Percentiles rank a stretch among this genome's conserved stretches.
phyloP scores from a whole-genome alignment of 495 filamentous ascomycete genomes.

The Trichoderma parareesei region DNA sequence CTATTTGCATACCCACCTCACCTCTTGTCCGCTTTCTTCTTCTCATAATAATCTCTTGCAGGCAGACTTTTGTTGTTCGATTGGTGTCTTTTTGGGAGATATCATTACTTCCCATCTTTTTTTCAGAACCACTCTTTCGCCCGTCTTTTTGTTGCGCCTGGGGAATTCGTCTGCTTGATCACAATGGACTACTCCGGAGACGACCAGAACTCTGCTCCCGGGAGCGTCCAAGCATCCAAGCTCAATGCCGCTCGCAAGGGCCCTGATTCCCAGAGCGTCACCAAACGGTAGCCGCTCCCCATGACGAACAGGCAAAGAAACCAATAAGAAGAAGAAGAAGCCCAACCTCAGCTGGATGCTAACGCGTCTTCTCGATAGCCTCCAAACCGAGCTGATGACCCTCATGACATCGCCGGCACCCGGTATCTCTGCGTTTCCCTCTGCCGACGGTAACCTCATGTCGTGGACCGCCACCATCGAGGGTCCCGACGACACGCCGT shows the following conservation, averaged over 20 bases:
- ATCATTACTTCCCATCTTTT: background rate
- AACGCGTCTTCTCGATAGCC: constrained; percentile 40
- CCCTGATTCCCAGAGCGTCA: constrained; percentile 62
- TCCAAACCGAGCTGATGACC: constrained; percentile 96
- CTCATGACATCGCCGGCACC: constrained; percentile 92
- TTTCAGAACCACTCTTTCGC: constrained; percentile 10
- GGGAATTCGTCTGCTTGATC: background rate
- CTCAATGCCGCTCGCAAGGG: constrained; percentile 47
- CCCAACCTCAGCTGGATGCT: constrained; percentile 13
- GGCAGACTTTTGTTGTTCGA: background rate
- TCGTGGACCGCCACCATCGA: constrained; percentile 90
- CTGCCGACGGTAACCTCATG: constrained; percentile 80
- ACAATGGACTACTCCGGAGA: constrained; percentile 62
- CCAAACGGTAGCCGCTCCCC: constrained; percentile 54
- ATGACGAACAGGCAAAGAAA: constrained; percentile 9
- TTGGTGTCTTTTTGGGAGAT: background rate
- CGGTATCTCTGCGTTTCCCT: constrained; percentile 91
- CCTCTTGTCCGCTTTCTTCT: background rate
- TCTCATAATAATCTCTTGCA: background rate
- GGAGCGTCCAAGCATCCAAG: constrained; percentile 47
- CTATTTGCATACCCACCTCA: constrained; percentile 10
- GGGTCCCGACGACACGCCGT: constrained; percentile 86
- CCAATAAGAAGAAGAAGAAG: constrained; percentile 10
- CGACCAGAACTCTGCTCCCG: constrained; percentile 62
- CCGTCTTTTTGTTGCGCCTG: background rate